Evolutionary conservation across 768 basidiomycete species (phyloP).

Genomic region (Tulasnella sp.): DNA sequence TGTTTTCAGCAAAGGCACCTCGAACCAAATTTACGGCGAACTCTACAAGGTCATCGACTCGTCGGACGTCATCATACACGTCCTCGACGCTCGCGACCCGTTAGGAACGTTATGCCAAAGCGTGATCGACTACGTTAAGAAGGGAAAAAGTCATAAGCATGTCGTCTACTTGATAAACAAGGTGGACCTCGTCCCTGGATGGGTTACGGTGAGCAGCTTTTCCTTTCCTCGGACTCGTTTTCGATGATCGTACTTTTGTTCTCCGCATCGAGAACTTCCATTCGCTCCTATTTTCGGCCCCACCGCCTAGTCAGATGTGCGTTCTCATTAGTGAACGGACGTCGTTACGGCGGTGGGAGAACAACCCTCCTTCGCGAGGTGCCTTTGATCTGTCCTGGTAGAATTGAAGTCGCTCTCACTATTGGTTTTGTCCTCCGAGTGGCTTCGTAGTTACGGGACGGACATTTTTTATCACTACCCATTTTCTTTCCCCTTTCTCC

Average conservation of each 20-base stretch:
- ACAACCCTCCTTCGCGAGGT: constrained; percentile 41
- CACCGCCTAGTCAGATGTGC: constrained; percentile 53
- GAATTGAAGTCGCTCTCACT: constrained; percentile 47
- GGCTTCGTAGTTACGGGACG: constrained; percentile 52
- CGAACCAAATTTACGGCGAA: constrained; percentile 94
- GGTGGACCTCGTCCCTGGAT: constrained; percentile 96
- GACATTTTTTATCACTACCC: constrained; percentile 43
- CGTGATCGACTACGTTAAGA: constrained; percentile 87
- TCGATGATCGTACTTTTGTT: neutral
- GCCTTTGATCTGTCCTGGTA: constrained; percentile 42
- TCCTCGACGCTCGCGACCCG: constrained; percentile 94
- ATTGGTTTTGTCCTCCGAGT: constrained; percentile 21
- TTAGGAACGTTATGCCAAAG: constrained; percentile 94
- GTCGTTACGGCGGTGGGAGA: constrained; percentile 59
- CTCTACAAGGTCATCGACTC: constrained; percentile 99
- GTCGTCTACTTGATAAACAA: constrained; percentile 97
- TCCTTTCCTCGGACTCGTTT: too few relatives aligned
- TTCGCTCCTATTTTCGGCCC: constrained; percentile 35
- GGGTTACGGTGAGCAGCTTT: constrained; percentile 81
- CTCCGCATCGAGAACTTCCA: neutral
- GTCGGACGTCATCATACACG: constrained; percentile 92
- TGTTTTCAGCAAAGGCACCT: constrained; percentile 94
- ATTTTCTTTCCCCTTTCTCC: constrained; percentile 30
- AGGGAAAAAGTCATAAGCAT: constrained; percentile 99
- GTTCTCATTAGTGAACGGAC: constrained; percentile 32